Evolutionary conservation across 768 basidiomycete genomes (phyloP), one percentile per base, ranked within the genome.

Genomic region (Sporobolomyces pararoseus): DNA sequence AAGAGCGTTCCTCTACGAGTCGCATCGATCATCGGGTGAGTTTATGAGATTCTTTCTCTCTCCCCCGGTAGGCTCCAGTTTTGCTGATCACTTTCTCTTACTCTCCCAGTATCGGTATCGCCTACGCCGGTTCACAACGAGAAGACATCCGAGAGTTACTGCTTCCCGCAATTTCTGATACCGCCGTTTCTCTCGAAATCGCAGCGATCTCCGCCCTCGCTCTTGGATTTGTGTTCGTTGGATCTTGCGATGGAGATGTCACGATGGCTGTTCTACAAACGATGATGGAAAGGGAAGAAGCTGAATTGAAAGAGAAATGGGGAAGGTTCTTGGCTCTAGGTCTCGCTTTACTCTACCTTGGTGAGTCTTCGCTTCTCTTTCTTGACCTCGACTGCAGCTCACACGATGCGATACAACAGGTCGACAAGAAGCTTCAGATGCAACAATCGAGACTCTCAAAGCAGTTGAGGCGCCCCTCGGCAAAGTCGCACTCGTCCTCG

Each of bases 151-250:
- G 90, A 19, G 80, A 83, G 12, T 81, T 89, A 63, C 84, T 99
- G n/a, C 80, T 94, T 14, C 91, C 91, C 0, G 84, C 86, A 46
- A 84, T 96, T 32, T 85, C 85, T 10, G 96, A 99, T 75, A 91
- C 94, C 31, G 80, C 82, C 6, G 82, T 87, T 39, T 87, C 89
- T 25, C 95, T 92, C 87, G 95, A 98, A 79, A 86, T 99, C 50
- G 87, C 87, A 3, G 85, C 89, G 52, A 83, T 95, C 65, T 86
- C 93, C 23, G 87, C 94, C 0, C 83, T 99, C 21, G 87, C 95
- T 0, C 84, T 97, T 14, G 95, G 95, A 2, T 95, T 97, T 80
- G 87, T 97, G 62, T 96, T 91, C 76, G 93, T 95, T 29, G 95
- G 95, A 23, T 93, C 92, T 76, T 91, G 88, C 57, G 89, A 97